Base-by-base conservation (phyloP, 2,329 filamentous ascomycete species). In the Cladosporium austrohemisphaericum region DNA sequence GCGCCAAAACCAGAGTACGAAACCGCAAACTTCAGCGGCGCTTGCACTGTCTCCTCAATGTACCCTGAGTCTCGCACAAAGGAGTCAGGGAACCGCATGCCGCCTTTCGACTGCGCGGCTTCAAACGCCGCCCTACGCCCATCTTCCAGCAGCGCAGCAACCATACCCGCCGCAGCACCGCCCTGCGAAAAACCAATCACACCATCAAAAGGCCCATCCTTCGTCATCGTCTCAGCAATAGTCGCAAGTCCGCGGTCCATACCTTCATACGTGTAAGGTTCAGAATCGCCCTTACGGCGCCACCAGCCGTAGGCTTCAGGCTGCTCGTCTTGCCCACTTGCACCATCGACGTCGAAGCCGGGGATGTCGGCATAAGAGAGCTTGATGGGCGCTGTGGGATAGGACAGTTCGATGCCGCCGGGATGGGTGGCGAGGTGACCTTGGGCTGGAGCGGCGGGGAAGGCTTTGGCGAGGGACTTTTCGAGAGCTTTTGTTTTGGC, bases 401-500 rank as follows among this genome's bases (percentile, higher is more conserved):
- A 55, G 74, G 77, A 47, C 65, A 74, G 60, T 18, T 71, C 61
- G n/a, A 73, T 61, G 23, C 65, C 64, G 19, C 71, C 73, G 1
- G 68, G 66, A 50, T 62, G 65, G 2, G 55, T 29, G 26, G 55
- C 52, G 5, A 68, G 55, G 44, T 61, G 58, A 25, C 64, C 63
- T 1, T 80, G 65, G 57, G 74, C 72, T 49, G 78, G 70, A 36
- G 83, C 77, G 2, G 77, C 69, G 11, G 81, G 78, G 55, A 96
- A 85, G 25, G 81, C 72, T 65, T 95, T 95, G 53, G 75, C 69
- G 50, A 96, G 79, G 47, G 84, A 75, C 69, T 96, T 96, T 60
- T 91, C 82, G 1, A 96, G 76, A 9, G 89, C 88, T 67, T 89
- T 87, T 36, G 88, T 94, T 73, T 96, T 96, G 67, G 85, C 80